These are phyloP conservation scores for Otatea glauca DNA, from an alignment of 176 grass and related monocot species.

Conservation along the genomic window DNA sequence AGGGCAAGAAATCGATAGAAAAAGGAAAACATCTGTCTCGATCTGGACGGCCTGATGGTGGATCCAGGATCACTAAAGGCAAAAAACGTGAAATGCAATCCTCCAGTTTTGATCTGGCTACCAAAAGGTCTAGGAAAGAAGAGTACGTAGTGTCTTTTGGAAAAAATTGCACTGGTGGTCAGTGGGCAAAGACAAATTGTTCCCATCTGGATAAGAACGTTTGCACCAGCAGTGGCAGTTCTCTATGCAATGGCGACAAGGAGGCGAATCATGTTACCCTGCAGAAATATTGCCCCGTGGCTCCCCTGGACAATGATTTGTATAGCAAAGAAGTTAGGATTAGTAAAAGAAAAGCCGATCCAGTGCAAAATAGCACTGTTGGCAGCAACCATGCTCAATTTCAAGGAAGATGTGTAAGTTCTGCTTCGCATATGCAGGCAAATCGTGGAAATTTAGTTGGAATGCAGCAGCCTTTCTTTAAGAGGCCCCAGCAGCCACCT, in stretches of 20 bases:
- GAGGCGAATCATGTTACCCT: not conserved
- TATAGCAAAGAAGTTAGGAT: slow-evolving; percentile 1
- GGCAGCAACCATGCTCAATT: slow-evolving; percentile 28
- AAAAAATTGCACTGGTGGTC: not conserved
- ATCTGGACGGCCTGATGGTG: not conserved
- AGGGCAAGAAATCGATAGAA: slow-evolving; percentile 41
- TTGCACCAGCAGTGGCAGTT: not conserved
- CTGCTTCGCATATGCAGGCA: slow-evolving; percentile 15
- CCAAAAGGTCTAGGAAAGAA: slow-evolving; percentile 49
- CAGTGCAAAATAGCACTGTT: not conserved
- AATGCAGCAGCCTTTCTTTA: not conserved
- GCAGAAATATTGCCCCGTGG: not conserved
- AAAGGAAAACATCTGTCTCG: slow-evolving; percentile 40
- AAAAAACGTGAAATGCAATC: slow-evolving; percentile 39
- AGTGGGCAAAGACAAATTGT: slow-evolving; percentile 11
- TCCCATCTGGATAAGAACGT: not conserved
- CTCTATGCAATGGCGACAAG: not conserved
- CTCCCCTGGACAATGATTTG: not conserved
- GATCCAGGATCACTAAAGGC: slow-evolving; percentile 34
- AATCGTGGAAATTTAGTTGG: slow-evolving; percentile 3
- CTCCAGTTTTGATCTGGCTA: slow-evolving; percentile 36
- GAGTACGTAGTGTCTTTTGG: not conserved
- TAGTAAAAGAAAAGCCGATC: not conserved
- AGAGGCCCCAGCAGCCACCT: slow-evolving; percentile 15
- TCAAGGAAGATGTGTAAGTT: slow-evolving; percentile 28